Conservation (phyloP, 1,284 basidiomycete species). For the Neolentinus lepideus region DNA sequence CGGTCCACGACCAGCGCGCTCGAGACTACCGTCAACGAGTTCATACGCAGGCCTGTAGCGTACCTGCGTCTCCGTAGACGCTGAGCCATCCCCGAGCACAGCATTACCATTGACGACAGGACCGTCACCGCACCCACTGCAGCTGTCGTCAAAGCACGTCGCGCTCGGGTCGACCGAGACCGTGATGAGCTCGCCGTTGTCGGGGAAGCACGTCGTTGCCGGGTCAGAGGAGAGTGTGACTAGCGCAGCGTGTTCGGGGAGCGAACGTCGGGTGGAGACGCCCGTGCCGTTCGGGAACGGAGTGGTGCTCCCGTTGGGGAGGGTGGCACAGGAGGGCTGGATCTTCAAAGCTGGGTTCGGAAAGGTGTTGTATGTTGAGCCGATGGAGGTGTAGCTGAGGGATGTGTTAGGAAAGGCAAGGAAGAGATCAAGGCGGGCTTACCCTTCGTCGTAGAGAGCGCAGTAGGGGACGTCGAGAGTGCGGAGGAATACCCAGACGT, state of each 20-base stretch:
- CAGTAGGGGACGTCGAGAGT: conserved; percentile 82
- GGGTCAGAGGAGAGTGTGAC: conserved; percentile 10
- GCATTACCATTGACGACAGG: not conserved
- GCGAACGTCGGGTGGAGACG: conserved; percentile 2
- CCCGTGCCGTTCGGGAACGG: conserved; percentile 9
- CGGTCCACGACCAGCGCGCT: conserved; percentile 57
- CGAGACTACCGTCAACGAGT: conserved; percentile 67
- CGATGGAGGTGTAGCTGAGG: conserved; percentile 83
- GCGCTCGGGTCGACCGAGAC: not conserved
- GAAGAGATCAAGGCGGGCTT: conserved; percentile 15
- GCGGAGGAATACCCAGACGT: conserved; percentile 87
- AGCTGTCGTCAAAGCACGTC: not conserved
- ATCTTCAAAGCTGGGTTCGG: conserved; percentile 80
- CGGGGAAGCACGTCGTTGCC: conserved; percentile 10
- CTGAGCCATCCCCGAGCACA: conserved; percentile 4
- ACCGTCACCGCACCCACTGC: not conserved
- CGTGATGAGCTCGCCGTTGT: not conserved
- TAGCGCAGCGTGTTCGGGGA: not conserved
- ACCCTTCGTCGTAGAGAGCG: conserved; percentile 88
- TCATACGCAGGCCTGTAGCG: conserved; percentile 74
- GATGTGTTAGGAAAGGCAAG: not conserved
- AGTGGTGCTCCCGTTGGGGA: no score
- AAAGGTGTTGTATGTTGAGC: conserved; percentile 91
- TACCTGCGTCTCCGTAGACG: not conserved
- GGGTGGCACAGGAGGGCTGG: conserved; percentile 14